Evolutionary conservation across 2,329 filamentous ascomycete genomes (phyloP).

Genomic region (Fusarium liriodendri): DNA sequence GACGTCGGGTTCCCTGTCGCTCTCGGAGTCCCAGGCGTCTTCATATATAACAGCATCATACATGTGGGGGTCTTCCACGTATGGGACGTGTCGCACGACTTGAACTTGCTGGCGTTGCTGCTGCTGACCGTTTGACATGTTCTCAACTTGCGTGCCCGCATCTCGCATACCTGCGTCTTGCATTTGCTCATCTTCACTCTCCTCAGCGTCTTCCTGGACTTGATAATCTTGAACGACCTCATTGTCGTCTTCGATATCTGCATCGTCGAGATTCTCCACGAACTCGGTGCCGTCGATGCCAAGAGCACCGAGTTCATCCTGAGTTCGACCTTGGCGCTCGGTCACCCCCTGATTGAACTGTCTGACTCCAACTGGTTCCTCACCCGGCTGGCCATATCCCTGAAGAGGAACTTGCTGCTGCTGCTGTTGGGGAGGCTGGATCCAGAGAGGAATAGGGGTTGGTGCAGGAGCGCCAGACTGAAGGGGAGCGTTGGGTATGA

Average conservation of each 20-base stretch:
- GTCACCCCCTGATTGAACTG: neutral
- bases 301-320: conserved; percentile 13
- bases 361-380: neutral
- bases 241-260: neutral
- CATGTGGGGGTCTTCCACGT: neutral
- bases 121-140: neutral
- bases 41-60: neutral
- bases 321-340: conserved; percentile 15
- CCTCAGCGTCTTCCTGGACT: neutral
- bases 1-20: conserved; percentile 10
- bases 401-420: neutral
- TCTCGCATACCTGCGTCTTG: neutral
- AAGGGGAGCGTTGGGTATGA: neutral
- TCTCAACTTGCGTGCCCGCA: neutral
- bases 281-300: conserved; percentile 7
- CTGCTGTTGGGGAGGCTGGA: neutral
- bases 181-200: neutral
- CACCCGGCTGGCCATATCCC: neutral
- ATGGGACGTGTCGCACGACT: neutral
- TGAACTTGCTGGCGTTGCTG: neutral
- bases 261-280: neutral
- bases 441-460: neutral
- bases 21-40: neutral
- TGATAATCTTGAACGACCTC: neutral
- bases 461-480: neutral